Evolutionary conservation across 208 protist species (phyloP).

Genomic region (Trypanosoma cruzi): DNA sequence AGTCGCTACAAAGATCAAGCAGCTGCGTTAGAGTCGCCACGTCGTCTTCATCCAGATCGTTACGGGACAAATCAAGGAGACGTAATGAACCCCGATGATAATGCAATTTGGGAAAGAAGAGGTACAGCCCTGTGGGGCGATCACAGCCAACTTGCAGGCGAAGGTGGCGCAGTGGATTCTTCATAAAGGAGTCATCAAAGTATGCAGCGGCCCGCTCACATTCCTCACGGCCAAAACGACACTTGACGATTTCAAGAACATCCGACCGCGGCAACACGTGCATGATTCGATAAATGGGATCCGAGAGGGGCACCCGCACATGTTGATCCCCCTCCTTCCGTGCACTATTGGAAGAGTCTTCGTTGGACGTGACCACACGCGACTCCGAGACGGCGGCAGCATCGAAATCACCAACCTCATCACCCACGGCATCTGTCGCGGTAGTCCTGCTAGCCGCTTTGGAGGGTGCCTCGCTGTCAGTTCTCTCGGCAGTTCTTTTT

Average conservation of each 20-base stretch:
- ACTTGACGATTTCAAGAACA: conserved; percentile 78
- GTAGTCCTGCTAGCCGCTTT: neutral
- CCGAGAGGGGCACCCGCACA: conserved; percentile 12
- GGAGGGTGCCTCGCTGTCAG: neutral
- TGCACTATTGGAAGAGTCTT: neutral
- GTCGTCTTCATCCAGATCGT: conserved; percentile 63
- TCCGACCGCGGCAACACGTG: conserved; percentile 78
- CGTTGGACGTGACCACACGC: neutral
- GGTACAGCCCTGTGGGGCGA: conserved; percentile 56
- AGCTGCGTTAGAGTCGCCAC: conserved; percentile 57
- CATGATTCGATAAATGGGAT: conserved; percentile 89
- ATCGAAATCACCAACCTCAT: neutral
- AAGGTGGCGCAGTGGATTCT: conserved; percentile 76
- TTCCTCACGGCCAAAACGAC: conserved; percentile 61
- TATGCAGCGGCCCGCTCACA: conserved; percentile 76
- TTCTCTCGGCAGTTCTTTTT: conserved; percentile 4
- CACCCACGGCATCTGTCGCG: too few species aligned
- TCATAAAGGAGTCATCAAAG: conserved; percentile 77
- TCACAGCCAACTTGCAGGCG: conserved; percentile 83
- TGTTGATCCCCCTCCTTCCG: neutral
- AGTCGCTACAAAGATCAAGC: conserved; percentile 35
- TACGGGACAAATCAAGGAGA: conserved; percentile 81
- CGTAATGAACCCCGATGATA: conserved; percentile 67
- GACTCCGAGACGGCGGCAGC: neutral
- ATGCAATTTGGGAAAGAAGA: conserved; percentile 69